These are phyloP conservation scores for Dipteronia sinensis DNA, from an alignment of 345 rosid species.

Conservation along the genomic window DNA sequence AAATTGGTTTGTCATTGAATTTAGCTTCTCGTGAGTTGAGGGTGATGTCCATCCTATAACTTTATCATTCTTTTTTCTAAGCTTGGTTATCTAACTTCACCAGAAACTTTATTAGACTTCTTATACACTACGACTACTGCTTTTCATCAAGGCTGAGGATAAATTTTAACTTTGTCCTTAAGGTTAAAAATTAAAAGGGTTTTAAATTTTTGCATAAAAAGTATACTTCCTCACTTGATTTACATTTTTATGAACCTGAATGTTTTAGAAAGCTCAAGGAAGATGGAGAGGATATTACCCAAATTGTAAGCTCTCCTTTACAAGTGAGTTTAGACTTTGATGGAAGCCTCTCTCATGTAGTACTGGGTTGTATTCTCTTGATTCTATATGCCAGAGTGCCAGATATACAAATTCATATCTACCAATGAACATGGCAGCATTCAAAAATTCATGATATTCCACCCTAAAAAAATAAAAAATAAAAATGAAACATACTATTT, in stretches of 20 bases:
- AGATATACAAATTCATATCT: too few relatives aligned
- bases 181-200: not conserved
- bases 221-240: not conserved
- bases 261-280: conserved; percentile 3
- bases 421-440: conserved; percentile 4
- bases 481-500: not conserved
- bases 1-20: not conserved
- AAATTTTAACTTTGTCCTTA: not conserved
- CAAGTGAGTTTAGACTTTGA: conserved; percentile 63
- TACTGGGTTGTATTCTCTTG: conserved; percentile 72
- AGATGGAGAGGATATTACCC: conserved; percentile 48
- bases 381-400: conserved; percentile 77
- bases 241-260: conserved; percentile 1
- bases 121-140: not conserved
- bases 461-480: not conserved
- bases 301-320: conserved; percentile 75
- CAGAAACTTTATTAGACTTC: not conserved
- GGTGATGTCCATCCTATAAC: not conserved
- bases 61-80: conserved; percentile 12
- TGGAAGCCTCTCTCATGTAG: conserved; percentile 82
- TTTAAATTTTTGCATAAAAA: not conserved
- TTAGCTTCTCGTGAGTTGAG: not conserved
- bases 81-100: conserved; percentile 8
- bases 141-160: not conserved
- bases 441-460: not conserved